Evolutionary conservation across 257 asterid genomes (phyloP), one percentile per base, ranked within the genome.

Genomic region (Primulina eburnea): DNA sequence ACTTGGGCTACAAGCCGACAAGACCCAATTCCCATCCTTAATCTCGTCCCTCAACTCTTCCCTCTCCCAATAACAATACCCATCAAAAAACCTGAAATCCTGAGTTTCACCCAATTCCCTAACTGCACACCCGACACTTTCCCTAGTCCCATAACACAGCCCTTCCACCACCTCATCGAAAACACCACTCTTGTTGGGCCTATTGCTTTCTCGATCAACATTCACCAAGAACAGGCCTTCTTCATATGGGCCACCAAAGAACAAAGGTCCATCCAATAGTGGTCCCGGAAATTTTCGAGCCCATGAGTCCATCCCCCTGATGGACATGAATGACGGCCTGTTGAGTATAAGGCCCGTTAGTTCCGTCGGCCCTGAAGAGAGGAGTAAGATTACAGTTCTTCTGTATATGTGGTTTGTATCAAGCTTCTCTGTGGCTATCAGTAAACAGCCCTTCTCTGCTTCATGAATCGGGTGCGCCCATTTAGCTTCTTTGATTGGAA

Each of bases 311-410:
- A 83, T 87, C 59, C 87, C 97, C 79, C 87, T 90, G 37, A 92
- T 90, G 62, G 98, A 92, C 97, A 92, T 90, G 6, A 92, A 87
- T 0, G 96, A 92, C n/a, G 98, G 96, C 77, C 97, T 61, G 87
- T 92, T 92, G 55, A 92, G 90, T 30, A 88, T 90, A 16, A 90
- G 65, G 40, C 98, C 96, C 0, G 77, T 84, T 53, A 92, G 95
- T 76, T 96, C 95, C 6, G 82, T 59, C 1, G 84, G 87, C 50
- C 95, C 87, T 10, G 83, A 74, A 20, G 96, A 87, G 2, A 92
- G 74, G 3, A 90, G 73, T 4, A 90, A 84, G 72, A 92, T 78
- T 43, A 92, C 97, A 0, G 96, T 82, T 14, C 89, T 75, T 18
- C 89, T 97, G 64, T 90, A 92, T 2, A 92, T 87, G 87, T 92